Evolutionary conservation across 2,329 filamentous ascomycete genomes (phyloP).

Genomic region (Fusarium sp.): DNA sequence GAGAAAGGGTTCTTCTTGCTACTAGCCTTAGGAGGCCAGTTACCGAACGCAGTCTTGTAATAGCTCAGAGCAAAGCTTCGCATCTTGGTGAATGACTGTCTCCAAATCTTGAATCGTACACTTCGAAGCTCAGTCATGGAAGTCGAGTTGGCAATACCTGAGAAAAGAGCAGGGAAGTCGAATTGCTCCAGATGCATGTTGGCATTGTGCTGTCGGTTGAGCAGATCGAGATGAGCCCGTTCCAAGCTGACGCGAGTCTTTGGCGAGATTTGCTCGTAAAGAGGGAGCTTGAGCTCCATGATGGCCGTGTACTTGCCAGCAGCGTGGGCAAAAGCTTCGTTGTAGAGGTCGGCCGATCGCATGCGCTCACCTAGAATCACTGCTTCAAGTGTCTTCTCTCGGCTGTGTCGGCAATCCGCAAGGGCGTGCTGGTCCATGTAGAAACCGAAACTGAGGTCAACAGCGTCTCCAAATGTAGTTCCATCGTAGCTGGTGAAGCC

Average conservation of each 20-base stretch:
- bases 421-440: conserved; percentile 83
- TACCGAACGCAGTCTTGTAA: conserved; percentile 69
- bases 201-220: conserved; percentile 76
- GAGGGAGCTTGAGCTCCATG: conserved; percentile 71
- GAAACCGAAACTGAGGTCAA: conserved; percentile 73
- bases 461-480: conserved; percentile 68
- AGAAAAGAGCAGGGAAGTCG: conserved; percentile 89
- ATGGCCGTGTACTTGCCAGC: conserved; percentile 87
- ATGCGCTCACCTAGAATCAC: conserved; percentile 90
- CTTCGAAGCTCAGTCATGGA: conserved; percentile 79
- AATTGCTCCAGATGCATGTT: conserved; percentile 84
- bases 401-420: conserved; percentile 82
- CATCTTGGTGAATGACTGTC: conserved; percentile 77
- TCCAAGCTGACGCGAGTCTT: conserved; percentile 84
- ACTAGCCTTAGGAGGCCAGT: conserved; percentile 90
- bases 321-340: conserved; percentile 90
- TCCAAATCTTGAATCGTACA: conserved; percentile 88
- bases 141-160: conserved; percentile 86
- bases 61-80: conserved; percentile 77
- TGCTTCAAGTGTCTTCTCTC: conserved; percentile 89
- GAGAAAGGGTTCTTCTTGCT: conserved; percentile 93
- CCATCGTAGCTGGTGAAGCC: conserved; percentile 67
- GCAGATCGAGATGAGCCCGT: conserved; percentile 82
- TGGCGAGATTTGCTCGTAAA: conserved; percentile 76
- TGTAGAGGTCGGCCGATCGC: conserved; percentile 84